Base-by-base conservation (phyloP, 2,329 filamentous ascomycete species). In the Neophaeococcomyces mojaviensis region DNA sequence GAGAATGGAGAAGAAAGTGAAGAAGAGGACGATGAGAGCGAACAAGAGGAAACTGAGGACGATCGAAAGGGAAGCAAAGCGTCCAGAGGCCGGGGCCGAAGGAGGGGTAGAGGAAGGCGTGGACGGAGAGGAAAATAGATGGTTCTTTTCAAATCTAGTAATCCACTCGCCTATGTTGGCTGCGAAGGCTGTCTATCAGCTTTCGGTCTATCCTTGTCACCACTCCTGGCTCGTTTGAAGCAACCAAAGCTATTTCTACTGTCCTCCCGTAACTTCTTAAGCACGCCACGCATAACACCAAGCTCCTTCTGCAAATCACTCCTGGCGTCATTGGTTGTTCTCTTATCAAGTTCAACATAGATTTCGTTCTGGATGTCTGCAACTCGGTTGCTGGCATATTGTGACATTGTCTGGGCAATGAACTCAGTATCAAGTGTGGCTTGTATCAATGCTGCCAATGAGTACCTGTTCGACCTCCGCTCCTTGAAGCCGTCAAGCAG, bases 361-460 rank as follows among this genome's bases (percentile, higher is more conserved):
- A 98, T 90, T 63, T 89, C 81, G 56, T 84, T 84, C 68, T 97
- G 92, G 12, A 86, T 75, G 61, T 89, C 81, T 6, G 81, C 81
- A 2, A 88, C 87, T 41, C 80, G 77, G 47, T 94, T 85, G 0
- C 87, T 92, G 0, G 87, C 92, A 65, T 94, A 98, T 56, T 89
- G 83, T 50, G 79, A 86, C 28, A 98, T 76, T 4, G 90, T 96
- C 69, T 98, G 92, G 1, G 89, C 87, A 47, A 97, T 82, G 61
- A 98, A 97, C 66, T 98, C 92, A 1, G 96, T 89, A 60, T 98
- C 92, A 1, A 98, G 78, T 0, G 92, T 98, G 1, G 94, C 94
- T 67, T 98, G 94, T 82, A 97, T 94, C 41, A 98, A 77, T 5
- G 86, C 83, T 4, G 84, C 74, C 0, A 98, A 79, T 1, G 81